Evolutionary conservation across 2,329 filamentous ascomycete species (phyloP).

Genomic region (Colletotrichum brevisporum): DNA sequence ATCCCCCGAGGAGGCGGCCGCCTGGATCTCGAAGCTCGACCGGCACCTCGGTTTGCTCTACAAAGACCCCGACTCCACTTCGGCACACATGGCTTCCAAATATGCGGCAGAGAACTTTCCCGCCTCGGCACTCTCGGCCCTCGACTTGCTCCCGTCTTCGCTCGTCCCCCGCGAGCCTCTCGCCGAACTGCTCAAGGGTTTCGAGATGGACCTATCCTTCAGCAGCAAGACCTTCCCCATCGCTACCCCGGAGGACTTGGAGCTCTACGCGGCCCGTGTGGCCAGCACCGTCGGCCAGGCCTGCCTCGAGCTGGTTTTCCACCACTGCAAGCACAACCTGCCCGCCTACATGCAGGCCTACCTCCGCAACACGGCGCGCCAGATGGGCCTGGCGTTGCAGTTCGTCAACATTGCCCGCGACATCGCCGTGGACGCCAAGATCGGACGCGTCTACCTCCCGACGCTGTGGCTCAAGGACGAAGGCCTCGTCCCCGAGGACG

Average conservation of each 20-base stretch:
- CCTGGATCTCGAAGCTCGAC: conserved; percentile 72
- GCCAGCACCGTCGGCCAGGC: conserved; percentile 81
- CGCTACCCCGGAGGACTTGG: conserved; percentile 68
- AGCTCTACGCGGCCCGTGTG: conserved; percentile 75
- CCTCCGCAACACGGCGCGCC: conserved; percentile 69
- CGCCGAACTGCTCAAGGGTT: conserved; percentile 75
- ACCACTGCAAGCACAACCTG: conserved; percentile 60
- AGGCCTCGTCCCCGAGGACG: conserved; percentile 66
- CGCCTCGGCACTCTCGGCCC: conserved; percentile 62
- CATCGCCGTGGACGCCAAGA: conserved; percentile 75
- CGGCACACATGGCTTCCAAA: conserved; percentile 30
- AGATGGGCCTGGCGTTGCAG: conserved; percentile 82
- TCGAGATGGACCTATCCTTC: conserved; percentile 77
- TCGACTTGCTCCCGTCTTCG: conserved; percentile 70
- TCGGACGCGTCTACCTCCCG: conserved; percentile 79
- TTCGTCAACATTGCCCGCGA: conserved; percentile 84
- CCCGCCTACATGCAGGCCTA: conserved; percentile 50
- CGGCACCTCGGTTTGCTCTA: conserved; percentile 71
- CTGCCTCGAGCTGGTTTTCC: conserved; percentile 76
- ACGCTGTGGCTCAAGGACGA: conserved; percentile 73
- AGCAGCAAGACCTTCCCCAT: conserved; percentile 65
- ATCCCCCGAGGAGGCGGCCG: conserved; percentile 63
- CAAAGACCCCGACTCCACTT: conserved; percentile 44
- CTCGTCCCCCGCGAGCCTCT: conserved; percentile 72
- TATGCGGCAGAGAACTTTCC: conserved; percentile 68